Base-by-base conservation (phyloP, 2,329 filamentous ascomycete genomes). In the Beauveria medogensis region DNA sequence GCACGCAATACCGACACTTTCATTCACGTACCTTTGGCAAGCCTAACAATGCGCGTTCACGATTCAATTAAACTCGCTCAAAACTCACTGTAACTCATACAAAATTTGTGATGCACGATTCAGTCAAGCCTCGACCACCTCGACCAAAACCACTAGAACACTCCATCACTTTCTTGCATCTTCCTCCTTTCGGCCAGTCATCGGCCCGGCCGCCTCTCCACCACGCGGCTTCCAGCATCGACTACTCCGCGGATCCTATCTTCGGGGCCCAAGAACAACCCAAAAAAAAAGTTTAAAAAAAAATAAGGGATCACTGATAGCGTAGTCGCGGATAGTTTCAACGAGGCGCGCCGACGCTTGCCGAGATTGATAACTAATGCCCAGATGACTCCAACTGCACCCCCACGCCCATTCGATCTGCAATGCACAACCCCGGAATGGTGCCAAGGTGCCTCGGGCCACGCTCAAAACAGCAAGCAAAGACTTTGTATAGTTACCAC, bases 341-440 rank as follows among this genome's bases (percentile, higher is more conserved):
- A 34, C 43, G n/a, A 40, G n/a, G 41, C 26, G 54, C 43, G 28
- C 55, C 55, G 55, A 58, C 46, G 55, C 46, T 51, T 20, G 55
- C 55, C 55, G 55, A 58, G 44, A 58, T 51, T 41, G 34, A 50
- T 58, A 44, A 22, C 22, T 58, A 44, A 44, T 50, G 55, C 55
- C 44, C 55, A 51, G 46, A 58, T 51, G 55, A 58, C 55, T 57
- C 55, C 30, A 24, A 53, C 51, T 41, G 20, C 16, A 10, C 51
- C n/a, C 52, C 51, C 51, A 16, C 41, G 18, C 22, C 8, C 20
- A 5, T 48, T 57, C 3, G 44, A 48, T 48, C 43, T 28, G 30
- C 43, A 57, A 40, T 48, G 44, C 55, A 48, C 8, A 14, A 41
- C 55, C 55, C 55, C 43, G n/a, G 43, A 16, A 56, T 47, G 28